These are phyloP conservation scores for Acorus gramineus DNA, from an alignment of 106 monocot genomes.

Conservation along the genomic window DNA sequence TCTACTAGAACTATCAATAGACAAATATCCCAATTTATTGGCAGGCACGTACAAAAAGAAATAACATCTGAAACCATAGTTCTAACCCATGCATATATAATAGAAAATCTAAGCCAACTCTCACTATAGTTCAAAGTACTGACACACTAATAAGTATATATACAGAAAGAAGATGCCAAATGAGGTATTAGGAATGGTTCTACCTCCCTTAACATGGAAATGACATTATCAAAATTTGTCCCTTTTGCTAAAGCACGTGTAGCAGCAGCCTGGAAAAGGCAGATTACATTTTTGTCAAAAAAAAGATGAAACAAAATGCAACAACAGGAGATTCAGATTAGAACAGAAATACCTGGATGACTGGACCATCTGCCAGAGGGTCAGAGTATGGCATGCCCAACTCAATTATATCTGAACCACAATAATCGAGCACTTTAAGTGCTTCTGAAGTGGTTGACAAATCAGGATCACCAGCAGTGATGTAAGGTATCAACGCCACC, in stretches of 20 bases:
- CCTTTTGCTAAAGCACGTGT: slow-evolving; percentile 81
- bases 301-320: neutral
- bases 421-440: slow-evolving; percentile 77
- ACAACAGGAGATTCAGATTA: neutral
- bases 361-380: slow-evolving; percentile 92
- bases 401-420: slow-evolving; percentile 91
- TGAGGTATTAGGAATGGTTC: neutral
- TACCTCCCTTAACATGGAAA: slow-evolving; percentile 86
- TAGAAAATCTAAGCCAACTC: too few species aligned
- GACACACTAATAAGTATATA: too few species aligned
- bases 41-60: too few species aligned
- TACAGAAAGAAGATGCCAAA: neutral
- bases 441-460: slow-evolving; percentile 73
- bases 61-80: too few species aligned
- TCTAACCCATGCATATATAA: too few species aligned
- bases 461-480: slow-evolving; percentile 94
- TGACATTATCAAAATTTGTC: slow-evolving; percentile 56
- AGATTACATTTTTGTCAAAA: neutral
- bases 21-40: too few species aligned
- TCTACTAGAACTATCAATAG: too few species aligned
- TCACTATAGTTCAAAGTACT: too few species aligned
- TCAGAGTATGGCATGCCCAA: slow-evolving; percentile 93
- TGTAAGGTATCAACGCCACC: slow-evolving; percentile 89
- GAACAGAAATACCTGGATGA: slow-evolving; percentile 62
- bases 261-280: slow-evolving; percentile 47